Evolutionary conservation across 2,329 filamentous ascomycete genomes (phyloP).

Genomic region (Calonectria leucothoes): DNA sequence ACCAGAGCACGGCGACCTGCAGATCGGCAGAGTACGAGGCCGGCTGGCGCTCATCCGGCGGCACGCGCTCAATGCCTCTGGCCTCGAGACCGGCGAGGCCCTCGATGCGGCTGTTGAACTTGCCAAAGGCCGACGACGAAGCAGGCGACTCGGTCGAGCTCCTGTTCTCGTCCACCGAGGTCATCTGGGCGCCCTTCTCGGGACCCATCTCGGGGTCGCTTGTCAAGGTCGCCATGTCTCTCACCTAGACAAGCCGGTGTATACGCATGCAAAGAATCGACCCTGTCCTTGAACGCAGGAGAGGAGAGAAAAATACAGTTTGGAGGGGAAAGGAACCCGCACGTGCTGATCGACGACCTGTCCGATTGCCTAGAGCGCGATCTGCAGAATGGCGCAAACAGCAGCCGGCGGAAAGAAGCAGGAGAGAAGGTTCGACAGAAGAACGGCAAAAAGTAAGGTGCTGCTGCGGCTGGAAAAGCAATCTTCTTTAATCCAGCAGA

Average conservation of each 20-base stretch:
- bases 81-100: slow-evolving; percentile 51
- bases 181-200: slow-evolving; percentile 29
- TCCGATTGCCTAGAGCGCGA: not conserved
- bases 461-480: not conserved
- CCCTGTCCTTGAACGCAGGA: not conserved
- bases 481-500: not conserved
- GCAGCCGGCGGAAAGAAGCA: not conserved
- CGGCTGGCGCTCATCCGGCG: slow-evolving; percentile 49
- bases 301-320: not conserved
- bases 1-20: slow-evolving; percentile 56
- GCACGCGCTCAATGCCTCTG: slow-evolving; percentile 53
- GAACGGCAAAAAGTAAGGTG: not conserved
- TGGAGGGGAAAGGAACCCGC: not conserved
- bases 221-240: slow-evolving; percentile 17
- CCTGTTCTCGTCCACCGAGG: slow-evolving; percentile 15
- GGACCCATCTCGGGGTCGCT: slow-evolving; percentile 24
- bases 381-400: slow-evolving; percentile 2
- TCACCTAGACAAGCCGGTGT: too few species aligned
- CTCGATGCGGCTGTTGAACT: slow-evolving; percentile 35
- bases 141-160: slow-evolving; percentile 9
- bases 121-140: slow-evolving; percentile 19
- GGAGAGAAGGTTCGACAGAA: not conserved
- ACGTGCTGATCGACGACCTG: slow-evolving; percentile 2
- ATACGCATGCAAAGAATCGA: not conserved
- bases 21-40: slow-evolving; percentile 49